A percentile compares a stretch with the other conserved stretches of the same genome.
phyloP scores from a whole-genome alignment of 257 asterid species.

The Salvia rosmarinus region DNA sequence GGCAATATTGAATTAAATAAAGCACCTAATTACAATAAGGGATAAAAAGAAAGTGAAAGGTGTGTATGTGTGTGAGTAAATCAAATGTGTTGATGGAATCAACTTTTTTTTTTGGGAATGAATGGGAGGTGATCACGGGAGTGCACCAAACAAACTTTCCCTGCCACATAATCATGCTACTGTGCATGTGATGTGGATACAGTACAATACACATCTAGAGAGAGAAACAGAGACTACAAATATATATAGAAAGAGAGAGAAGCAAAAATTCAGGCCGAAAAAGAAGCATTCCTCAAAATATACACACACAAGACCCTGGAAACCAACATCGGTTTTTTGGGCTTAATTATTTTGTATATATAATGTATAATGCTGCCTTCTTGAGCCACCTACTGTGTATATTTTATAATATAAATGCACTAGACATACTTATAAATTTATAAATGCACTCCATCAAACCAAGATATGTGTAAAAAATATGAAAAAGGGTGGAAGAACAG shows the following conservation, averaged over 20 bases:
- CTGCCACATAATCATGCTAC: slow-evolving; percentile 30
- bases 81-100: slow-evolving; percentile 15
- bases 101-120: slow-evolving; percentile 21
- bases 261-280: not conserved
- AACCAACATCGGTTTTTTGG: slow-evolving; percentile 28
- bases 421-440: not conserved
- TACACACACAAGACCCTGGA: slow-evolving; percentile 28
- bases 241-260: not conserved
- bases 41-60: not conserved
- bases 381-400: slow-evolving; percentile 28
- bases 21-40: not conserved
- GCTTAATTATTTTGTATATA: not conserved
- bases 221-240: not conserved
- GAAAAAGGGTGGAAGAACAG: not conserved
- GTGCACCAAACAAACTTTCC: slow-evolving; percentile 14
- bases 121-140: slow-evolving; percentile 45
- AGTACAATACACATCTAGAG: not conserved
- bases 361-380: not conserved
- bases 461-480: not conserved
- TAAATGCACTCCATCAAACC: not conserved
- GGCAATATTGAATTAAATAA: not conserved
- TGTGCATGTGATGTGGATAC: not conserved
- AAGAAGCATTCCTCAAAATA: slow-evolving; percentile 19
- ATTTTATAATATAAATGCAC: not conserved
- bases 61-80: no score